Evolutionary conservation across 2,329 filamentous ascomycete genomes (phyloP).

Genomic region (Exserohilum rostratum): DNA sequence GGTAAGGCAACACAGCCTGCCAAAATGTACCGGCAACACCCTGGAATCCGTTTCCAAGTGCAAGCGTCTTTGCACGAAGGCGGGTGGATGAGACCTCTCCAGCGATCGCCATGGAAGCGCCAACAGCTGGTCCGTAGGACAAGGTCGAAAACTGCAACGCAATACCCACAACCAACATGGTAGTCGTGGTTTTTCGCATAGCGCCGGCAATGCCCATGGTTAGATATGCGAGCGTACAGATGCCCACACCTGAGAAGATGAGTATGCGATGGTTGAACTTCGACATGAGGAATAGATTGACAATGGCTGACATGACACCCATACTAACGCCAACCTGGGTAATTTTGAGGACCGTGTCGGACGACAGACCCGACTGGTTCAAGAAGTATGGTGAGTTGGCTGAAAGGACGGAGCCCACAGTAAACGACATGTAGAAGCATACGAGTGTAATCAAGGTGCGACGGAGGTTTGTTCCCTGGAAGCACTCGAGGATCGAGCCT

Average conservation of each 20-base stretch:
- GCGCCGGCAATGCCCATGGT: neutral
- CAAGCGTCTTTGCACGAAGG: neutral
- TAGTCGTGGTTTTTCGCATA: neutral
- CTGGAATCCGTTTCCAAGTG: neutral
- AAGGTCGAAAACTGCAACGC: neutral
- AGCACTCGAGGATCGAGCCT: neutral
- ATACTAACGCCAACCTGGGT: neutral
- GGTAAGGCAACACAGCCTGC: constrained; percentile 41
- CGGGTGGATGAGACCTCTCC: neutral
- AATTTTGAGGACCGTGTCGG: neutral
- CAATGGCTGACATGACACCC: neutral
- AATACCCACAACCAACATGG: neutral
- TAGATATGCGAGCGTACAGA: neutral
- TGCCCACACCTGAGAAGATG: neutral
- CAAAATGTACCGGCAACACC: constrained; percentile 27
- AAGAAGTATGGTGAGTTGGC: neutral
- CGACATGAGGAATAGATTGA: neutral
- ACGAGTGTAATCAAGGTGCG: neutral
- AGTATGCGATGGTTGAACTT: neutral
- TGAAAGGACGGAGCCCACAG: neutral
- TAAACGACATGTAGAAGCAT: neutral
- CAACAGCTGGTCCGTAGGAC: neutral
- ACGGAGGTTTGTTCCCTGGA: neutral
- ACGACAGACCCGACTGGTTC: neutral
- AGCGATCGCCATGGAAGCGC: neutral